Conservation (phyloP, 2,329 filamentous ascomycete genomes). For the Paraphaeosphaeria sporulosa region DNA sequence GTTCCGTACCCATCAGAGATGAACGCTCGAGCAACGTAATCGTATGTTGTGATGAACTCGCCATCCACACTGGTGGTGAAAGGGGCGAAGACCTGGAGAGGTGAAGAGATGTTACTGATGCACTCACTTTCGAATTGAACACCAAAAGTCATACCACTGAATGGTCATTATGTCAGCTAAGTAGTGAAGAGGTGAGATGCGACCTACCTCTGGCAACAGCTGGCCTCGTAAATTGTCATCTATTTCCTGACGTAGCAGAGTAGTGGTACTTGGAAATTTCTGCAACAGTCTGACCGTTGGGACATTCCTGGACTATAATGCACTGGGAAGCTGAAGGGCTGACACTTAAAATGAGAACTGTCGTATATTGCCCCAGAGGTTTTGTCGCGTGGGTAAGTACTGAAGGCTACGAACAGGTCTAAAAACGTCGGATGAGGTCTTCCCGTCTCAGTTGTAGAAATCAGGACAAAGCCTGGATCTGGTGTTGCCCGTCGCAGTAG, state of each 20-base stretch:
- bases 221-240: background rate
- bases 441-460: background rate
- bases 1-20: background rate
- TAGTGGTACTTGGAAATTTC: constrained; percentile 7
- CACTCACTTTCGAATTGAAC: background rate
- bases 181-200: background rate
- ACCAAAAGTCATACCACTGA: constrained; percentile 3
- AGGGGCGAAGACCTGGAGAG: background rate
- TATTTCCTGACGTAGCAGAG: background rate
- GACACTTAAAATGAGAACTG: constrained; percentile 1
- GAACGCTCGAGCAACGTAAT: background rate
- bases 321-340: background rate
- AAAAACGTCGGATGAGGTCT: background rate
- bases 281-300: constrained; percentile 6
- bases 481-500: background rate
- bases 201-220: constrained; percentile 8
- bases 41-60: background rate
- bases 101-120: constrained; percentile 1
- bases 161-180: background rate
- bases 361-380: background rate
- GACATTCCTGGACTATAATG: constrained; percentile 9
- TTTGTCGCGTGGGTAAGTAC: background rate
- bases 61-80: background rate
- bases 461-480: background rate
- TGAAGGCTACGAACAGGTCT: constrained; percentile 1